These are phyloP conservation scores for Cytospora piceicola DNA, from an alignment of 2,329 filamentous ascomycete genomes.

Conservation along the genomic window DNA sequence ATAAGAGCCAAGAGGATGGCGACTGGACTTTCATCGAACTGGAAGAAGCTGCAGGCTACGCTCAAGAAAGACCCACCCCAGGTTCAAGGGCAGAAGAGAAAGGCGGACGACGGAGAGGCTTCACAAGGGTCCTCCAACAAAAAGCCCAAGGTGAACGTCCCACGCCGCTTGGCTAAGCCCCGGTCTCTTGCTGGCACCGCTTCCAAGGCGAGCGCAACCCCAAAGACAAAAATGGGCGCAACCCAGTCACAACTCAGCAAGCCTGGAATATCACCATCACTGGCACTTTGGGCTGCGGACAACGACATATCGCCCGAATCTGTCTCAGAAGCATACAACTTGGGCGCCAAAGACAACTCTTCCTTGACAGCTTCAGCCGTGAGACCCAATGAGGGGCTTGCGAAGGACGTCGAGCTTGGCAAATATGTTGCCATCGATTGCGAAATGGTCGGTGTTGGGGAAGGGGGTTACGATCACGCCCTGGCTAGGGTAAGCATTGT, in stretches of 20 bases:
- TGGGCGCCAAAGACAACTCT: constrained; percentile 55
- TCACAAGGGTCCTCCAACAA: constrained; percentile 37
- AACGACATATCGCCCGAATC: constrained; percentile 64
- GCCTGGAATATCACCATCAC: constrained; percentile 54
- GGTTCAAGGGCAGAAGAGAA: constrained; percentile 47
- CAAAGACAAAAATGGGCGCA: constrained; percentile 55
- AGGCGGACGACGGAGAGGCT: constrained; percentile 40
- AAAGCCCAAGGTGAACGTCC: constrained; percentile 37
- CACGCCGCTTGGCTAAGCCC: constrained; percentile 20
- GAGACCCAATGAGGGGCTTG: constrained; percentile 66
- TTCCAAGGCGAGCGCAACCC: constrained; percentile 28
- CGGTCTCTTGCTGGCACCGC: constrained; percentile 29
- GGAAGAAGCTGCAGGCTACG: constrained; percentile 75
- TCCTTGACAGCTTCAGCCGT: constrained; percentile 52
- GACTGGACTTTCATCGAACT: constrained; percentile 67
- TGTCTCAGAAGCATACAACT: constrained; percentile 64
- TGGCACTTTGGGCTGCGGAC: constrained; percentile 64
- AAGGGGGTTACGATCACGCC: constrained; percentile 69
- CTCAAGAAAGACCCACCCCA: constrained; percentile 53
- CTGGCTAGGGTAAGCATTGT: constrained; percentile 88
- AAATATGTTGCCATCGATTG: constrained; percentile 95
- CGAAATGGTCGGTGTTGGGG: constrained; percentile 93
- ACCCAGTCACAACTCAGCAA: constrained; percentile 50
- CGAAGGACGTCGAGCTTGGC: constrained; percentile 68
- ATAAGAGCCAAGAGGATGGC: constrained; percentile 42